Evolutionary conservation across 164 flowering plant species (phyloP).

Genomic region (Kalanchoe fedtschenkoi): DNA sequence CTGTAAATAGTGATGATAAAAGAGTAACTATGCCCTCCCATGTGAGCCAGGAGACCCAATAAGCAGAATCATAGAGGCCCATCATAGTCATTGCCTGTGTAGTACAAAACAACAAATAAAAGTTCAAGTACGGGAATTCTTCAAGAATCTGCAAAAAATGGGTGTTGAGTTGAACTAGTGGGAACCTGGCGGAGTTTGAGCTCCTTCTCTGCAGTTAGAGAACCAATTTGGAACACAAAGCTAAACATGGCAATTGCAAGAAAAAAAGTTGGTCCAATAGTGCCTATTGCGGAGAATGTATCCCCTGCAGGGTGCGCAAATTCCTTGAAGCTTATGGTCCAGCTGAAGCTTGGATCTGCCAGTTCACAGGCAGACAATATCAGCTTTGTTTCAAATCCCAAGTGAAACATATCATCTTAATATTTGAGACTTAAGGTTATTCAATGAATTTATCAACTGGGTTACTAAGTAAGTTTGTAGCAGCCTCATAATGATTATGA

Average conservation of each 20-base stretch:
- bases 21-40: constrained; percentile 70
- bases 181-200: constrained; percentile 96
- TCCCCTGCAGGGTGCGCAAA: constrained; percentile 60
- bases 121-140: neutral
- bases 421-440: neutral
- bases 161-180: neutral
- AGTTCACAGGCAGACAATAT: neutral
- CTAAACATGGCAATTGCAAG: constrained; percentile 90
- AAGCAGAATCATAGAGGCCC: constrained; percentile 94
- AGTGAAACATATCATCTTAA: neutral
- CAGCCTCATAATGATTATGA: neutral
- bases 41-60: constrained; percentile 91
- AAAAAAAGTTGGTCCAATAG: constrained; percentile 72
- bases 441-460: neutral
- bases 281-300: constrained; percentile 23
- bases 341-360: constrained; percentile 69
- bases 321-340: constrained; percentile 76
- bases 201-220: constrained; percentile 79
- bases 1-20: constrained; percentile 58
- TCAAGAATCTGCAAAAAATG: neutral
- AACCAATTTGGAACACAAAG: constrained; percentile 74
- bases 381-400: neutral
- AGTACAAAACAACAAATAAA: neutral
- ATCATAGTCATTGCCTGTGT: constrained; percentile 84
- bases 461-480: no score